phyloP scores from a whole-genome alignment of 2,329 filamentous ascomycete genomes.

The Diplocarpon mali region DNA sequence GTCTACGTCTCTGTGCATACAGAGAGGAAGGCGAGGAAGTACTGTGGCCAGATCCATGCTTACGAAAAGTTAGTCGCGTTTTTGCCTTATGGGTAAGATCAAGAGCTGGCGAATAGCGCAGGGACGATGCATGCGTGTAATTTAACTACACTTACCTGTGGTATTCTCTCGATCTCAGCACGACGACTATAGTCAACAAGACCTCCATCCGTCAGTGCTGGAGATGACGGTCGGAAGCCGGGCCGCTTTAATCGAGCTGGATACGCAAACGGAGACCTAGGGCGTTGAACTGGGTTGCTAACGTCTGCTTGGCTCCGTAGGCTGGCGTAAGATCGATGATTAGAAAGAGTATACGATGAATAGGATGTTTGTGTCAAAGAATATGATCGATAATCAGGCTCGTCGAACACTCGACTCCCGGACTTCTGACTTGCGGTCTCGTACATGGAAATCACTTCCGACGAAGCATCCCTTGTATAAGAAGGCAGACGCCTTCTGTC shows the following conservation, averaged over 20 bases:
- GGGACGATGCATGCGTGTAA: background rate
- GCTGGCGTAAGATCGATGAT: constrained; percentile 37
- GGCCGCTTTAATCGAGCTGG: constrained; percentile 45
- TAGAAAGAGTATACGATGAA: constrained; percentile 30
- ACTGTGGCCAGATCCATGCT: constrained; percentile 16
- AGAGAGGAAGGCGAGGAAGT: constrained; percentile 25
- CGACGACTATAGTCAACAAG: constrained; percentile 25
- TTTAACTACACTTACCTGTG: constrained; percentile 18
- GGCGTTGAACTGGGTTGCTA: constrained; percentile 34
- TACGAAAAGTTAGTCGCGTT: background rate
- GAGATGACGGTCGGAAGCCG: constrained; percentile 30
- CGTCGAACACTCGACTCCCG: constrained; percentile 32
- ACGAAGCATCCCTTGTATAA: constrained; percentile 36
- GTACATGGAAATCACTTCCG: constrained; percentile 46
- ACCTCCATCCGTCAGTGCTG: constrained; percentile 27
- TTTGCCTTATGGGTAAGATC: background rate
- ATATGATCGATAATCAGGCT: constrained; percentile 37
- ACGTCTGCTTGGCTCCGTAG: constrained; percentile 37
- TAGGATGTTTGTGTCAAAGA: constrained; percentile 40
- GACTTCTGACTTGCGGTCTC: constrained; percentile 39
- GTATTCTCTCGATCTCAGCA: constrained; percentile 24
- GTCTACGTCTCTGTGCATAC: constrained; percentile 23
- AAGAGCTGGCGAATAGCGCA: background rate
- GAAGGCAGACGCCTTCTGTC: constrained; percentile 37
- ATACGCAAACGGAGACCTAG: constrained; percentile 48